A percentile compares a stretch with the other conserved stretches of the same genome.
These are phyloP conservation scores for Oidiodendron maius DNA, from an alignment of 495 filamentous ascomycete genomes.

Conservation along the genomic window DNA sequence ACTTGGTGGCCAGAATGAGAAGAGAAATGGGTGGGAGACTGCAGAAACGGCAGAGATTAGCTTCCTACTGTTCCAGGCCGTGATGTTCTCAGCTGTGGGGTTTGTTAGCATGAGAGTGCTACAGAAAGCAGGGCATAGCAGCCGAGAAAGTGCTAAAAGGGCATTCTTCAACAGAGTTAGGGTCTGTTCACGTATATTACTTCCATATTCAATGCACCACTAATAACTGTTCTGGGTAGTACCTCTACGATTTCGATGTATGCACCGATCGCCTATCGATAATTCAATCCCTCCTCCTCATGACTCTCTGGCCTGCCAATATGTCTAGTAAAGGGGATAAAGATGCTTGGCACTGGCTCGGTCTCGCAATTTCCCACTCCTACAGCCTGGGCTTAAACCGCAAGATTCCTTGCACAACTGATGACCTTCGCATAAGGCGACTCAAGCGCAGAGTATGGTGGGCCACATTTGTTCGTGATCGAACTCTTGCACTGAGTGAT, in stretches of 20 bases:
- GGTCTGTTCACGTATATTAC: no score
- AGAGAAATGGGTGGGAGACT: slow-evolving; percentile 26
- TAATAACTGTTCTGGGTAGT: no score
- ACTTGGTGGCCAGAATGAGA: slow-evolving; percentile 42
- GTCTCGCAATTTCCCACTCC: slow-evolving; percentile 69
- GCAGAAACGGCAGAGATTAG: slow-evolving; percentile 41
- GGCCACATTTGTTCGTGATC: slow-evolving; percentile 84
- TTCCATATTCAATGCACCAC: no score
- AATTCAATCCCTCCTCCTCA: slow-evolving; percentile 71
- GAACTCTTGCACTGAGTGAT: slow-evolving; percentile 60
- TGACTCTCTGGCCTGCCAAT: slow-evolving; percentile 86
- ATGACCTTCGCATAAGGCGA: slow-evolving; percentile 54
- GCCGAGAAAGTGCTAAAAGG: slow-evolving; percentile 64
- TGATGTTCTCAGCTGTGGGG: slow-evolving; percentile 48
- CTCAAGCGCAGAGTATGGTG: slow-evolving; percentile 90
- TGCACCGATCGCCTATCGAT: slow-evolving; percentile 74
- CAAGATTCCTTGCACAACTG: slow-evolving; percentile 62
- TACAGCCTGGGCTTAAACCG: slow-evolving; percentile 77
- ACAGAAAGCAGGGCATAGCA: slow-evolving; percentile 59
- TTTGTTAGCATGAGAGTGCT: slow-evolving; percentile 63
- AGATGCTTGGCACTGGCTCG: slow-evolving; percentile 85
- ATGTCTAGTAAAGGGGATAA: slow-evolving; percentile 79
- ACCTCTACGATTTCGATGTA: slow-evolving; percentile 79
- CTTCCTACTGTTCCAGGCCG: slow-evolving; percentile 75
- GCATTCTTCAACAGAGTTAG: slow-evolving; percentile 70